Evolutionary conservation across 306 rosid species (phyloP).

Genomic region (Sesbania bispinosa): DNA sequence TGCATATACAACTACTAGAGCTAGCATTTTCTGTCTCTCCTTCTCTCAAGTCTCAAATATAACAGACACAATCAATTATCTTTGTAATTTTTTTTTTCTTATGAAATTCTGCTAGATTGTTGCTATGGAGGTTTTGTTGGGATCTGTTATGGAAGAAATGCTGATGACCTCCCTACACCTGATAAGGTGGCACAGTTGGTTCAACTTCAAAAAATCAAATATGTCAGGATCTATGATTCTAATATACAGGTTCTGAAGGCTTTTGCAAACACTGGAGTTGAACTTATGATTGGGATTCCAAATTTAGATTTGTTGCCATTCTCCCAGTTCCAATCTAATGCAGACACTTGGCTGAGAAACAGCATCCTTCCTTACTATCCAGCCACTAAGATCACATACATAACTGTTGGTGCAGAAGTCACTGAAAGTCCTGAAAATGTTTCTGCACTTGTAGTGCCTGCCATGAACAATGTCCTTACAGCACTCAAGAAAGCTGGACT

Average conservation of each 20-base stretch:
- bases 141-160: slow-evolving; percentile 94
- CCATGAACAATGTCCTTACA: no score
- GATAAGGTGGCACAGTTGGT: slow-evolving; percentile 85
- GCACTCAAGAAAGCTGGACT: no score
- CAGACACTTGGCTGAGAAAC: slow-evolving; percentile 87
- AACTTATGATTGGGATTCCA: no score
- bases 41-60: no score
- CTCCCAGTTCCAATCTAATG: slow-evolving; percentile 95
- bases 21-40: no score
- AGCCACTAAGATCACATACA: slow-evolving; percentile 79
- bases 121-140: slow-evolving; percentile 84
- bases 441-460: no score
- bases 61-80: background rate
- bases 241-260: slow-evolving; percentile 91
- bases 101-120: slow-evolving; percentile 39
- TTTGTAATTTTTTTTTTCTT: background rate
- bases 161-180: no score
- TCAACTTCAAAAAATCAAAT: slow-evolving; percentile 76
- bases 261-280: slow-evolving; percentile 79
- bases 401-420: no score
- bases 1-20: no score
- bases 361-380: slow-evolving; percentile 91
- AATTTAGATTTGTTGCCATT: slow-evolving; percentile 76
- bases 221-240: slow-evolving; percentile 80
- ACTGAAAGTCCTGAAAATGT: no score